Conservation (phyloP, 164 flowering plant species). For the Protea cynaroides region DNA sequence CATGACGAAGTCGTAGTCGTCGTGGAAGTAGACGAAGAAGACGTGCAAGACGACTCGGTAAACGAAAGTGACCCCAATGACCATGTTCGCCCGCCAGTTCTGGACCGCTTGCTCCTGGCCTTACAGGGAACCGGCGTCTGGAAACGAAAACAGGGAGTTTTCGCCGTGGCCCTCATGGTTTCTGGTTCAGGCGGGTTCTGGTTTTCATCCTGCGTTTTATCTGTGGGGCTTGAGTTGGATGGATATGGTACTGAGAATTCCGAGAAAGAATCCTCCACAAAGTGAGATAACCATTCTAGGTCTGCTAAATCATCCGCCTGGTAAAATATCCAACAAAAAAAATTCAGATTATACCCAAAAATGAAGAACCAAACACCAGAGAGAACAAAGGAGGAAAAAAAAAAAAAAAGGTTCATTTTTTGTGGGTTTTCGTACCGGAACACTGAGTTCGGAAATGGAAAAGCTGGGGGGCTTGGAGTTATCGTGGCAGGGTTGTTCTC, state of each 20-base stretch:
- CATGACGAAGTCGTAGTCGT: constrained; percentile 25
- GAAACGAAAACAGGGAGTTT: constrained; percentile 17
- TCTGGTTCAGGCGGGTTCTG: neutral
- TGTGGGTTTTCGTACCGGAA: constrained; percentile 44
- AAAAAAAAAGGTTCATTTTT: neutral
- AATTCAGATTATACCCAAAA: neutral
- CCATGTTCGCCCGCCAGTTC: constrained; percentile 31
- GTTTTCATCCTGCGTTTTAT: neutral
- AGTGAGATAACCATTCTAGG: constrained; percentile 72
- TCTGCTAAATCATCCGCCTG: constrained; percentile 67
- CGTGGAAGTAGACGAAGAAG: constrained; percentile 32
- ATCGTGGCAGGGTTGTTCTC: constrained; percentile 14
- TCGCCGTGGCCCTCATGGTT: neutral
- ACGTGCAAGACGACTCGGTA: constrained; percentile 25
- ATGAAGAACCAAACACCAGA: too few species aligned
- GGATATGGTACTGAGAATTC: constrained; percentile 31
- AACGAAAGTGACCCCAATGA: constrained; percentile 14
- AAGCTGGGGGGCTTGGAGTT: constrained; percentile 19
- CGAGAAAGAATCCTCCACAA: constrained; percentile 68
- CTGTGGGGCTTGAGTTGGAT: neutral
- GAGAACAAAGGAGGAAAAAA: neutral
- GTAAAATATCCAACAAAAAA: neutral
- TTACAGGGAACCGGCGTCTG: constrained; percentile 35
- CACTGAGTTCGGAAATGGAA: constrained; percentile 29
- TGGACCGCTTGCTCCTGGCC: constrained; percentile 51